Base-by-base conservation (phyloP, 1,139 yeast species). In the Blastobotrys buckinghamii region DNA sequence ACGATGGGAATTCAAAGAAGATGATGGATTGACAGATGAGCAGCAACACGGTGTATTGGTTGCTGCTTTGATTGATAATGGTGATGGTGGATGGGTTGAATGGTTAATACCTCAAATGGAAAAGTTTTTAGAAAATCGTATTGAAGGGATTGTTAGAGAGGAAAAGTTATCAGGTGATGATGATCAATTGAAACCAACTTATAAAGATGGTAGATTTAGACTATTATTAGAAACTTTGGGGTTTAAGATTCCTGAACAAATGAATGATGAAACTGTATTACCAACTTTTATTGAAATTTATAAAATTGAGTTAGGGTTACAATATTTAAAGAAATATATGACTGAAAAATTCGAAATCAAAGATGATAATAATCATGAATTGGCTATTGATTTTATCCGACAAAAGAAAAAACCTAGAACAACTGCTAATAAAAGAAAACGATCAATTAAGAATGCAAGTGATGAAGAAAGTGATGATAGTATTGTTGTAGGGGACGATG, bases 1-100 rank as follows among this genome's bases (percentile, higher is more conserved):
- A 6, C 50, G 44, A 32, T 53, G 57, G 59, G 64, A 55, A 34
- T 61, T 63, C 44, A 59, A 60, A 8, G 56, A 59, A 1, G 51
- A 53, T 6, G 53, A 48, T 15, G 58, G 56, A 15, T 50, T 62
- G 3, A 49, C 59, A 3, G 46, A 48, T 2, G 69, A 67, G 38
- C 58, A 61, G 36, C 58, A 58, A 35, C 54, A 60, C n/a, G 63
- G 62, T 44, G 71, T 79, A 29, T 61, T 78, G 32, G 75, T 81
- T 8, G 77, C 80, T 38, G 73, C 77, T 0, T 59, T 81, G 40
- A 63, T 74, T 19, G 73, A 72, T 45, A 76, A 72, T 45, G 81
- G 74, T 16, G 73, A 74, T 49, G 65, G 60, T 16, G 56, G 62
- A 2, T 59, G 72, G 27, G 62, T 81, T 2, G 67, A 67, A 15